These are phyloP conservation scores for Metarhizium robertsii DNA, from an alignment of 2,329 filamentous ascomycete species.

Conservation along the genomic window DNA sequence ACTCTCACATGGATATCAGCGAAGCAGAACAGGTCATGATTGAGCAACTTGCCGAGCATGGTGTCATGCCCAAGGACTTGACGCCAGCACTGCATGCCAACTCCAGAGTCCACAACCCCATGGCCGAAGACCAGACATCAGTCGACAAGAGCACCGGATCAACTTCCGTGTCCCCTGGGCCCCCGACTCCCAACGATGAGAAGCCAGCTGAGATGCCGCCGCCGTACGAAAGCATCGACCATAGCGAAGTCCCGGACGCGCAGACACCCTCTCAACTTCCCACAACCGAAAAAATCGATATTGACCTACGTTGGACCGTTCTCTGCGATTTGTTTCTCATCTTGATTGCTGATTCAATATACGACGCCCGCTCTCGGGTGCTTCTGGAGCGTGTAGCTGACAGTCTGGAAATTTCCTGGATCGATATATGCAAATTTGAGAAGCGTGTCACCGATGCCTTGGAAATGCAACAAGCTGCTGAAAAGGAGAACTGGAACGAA, in stretches of 20 bases:
- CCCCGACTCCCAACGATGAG: constrained; percentile 29
- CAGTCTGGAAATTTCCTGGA: constrained; percentile 73
- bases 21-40: constrained; percentile 95
- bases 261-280: constrained; percentile 76
- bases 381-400: constrained; percentile 76
- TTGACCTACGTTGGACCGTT: constrained; percentile 94
- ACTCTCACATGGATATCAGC: constrained; percentile 94
- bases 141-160: constrained; percentile 9
- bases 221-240: constrained; percentile 53
- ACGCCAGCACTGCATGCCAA: constrained; percentile 86
- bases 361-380: constrained; percentile 79
- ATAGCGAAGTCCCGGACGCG: constrained; percentile 67
- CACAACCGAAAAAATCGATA: constrained; percentile 76
- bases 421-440: constrained; percentile 94
- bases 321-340: constrained; percentile 92
- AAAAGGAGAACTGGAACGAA: constrained; percentile 97
- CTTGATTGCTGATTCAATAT: constrained; percentile 90
- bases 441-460: constrained; percentile 93
- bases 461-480: constrained; percentile 92
- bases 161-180: constrained; percentile 12
- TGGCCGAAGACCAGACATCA: constrained; percentile 42
- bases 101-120: constrained; percentile 84
- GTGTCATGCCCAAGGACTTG: constrained; percentile 74
- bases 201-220: constrained; percentile 41
- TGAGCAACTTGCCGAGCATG: constrained; percentile 88